Conservation (phyloP, 805 yeast genomes). For the Wickerhamomyces queroliae region DNA sequence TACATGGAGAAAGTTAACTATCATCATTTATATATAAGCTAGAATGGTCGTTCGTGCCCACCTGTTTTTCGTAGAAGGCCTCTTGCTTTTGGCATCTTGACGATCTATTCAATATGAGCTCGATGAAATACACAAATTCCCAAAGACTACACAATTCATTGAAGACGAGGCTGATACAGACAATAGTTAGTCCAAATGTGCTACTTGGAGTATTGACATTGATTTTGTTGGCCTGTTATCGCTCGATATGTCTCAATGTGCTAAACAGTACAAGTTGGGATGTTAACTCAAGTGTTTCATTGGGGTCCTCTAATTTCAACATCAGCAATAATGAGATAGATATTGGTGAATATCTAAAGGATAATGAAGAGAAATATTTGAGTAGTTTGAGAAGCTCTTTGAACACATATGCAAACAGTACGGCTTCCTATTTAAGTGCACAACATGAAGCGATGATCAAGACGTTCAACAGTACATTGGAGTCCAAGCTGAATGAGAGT, state of each 20-base stretch:
- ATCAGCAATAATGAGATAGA: too few relatives aligned
- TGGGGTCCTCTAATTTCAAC: not conserved
- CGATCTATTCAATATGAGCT: not conserved
- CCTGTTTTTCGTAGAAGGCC: not conserved
- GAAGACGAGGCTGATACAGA: not conserved
- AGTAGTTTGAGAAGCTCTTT: too few relatives aligned
- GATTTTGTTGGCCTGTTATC: not conserved
- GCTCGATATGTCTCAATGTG: not conserved
- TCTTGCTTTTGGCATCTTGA: not conserved
- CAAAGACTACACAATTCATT: not conserved
- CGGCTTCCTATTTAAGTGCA: not conserved
- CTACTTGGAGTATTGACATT: not conserved
- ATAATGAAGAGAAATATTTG: too few relatives aligned
- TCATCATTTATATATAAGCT: too few relatives aligned
- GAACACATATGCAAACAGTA: too few relatives aligned
- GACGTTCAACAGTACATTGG: not conserved
- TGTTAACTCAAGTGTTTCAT: not conserved
- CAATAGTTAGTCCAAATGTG: not conserved
- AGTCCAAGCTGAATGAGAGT: not conserved
- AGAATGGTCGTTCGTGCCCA: not conserved
- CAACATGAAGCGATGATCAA: not conserved
- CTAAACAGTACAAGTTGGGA: too few relatives aligned
- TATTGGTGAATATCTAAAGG: too few relatives aligned
- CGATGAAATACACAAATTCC: not conserved
- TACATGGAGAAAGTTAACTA: too few relatives aligned